Evolutionary conservation across 2,329 filamentous ascomycete species (phyloP).

Genomic region (Zymoseptoria crescenta): DNA sequence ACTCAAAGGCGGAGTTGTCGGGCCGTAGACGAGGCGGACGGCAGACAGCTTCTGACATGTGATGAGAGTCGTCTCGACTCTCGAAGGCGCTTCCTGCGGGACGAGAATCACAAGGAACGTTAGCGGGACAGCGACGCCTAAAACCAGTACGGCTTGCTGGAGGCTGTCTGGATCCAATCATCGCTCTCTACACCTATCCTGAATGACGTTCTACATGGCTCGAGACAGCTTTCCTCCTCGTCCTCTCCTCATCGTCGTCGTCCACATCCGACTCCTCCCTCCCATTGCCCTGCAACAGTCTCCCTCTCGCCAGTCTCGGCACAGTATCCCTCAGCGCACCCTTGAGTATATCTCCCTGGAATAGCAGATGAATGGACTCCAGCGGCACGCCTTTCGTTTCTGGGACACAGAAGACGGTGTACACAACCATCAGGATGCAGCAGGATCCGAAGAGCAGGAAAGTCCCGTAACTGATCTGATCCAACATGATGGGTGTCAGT

Average conservation of each 20-base stretch:
- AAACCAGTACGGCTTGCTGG: no score
- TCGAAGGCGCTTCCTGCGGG: no score
- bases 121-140: no score
- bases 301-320: slow-evolving; percentile 31
- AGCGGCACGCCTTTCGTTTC: slow-evolving; percentile 39
- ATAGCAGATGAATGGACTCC: slow-evolving; percentile 36
- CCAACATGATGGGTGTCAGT: slow-evolving; percentile 36
- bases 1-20: not conserved
- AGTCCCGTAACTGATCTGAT: slow-evolving; percentile 37
- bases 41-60: not conserved
- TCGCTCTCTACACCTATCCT: not conserved
- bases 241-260: slow-evolving; percentile 23
- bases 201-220: slow-evolving; percentile 9
- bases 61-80: no score
- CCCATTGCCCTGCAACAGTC: slow-evolving; percentile 28
- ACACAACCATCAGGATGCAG: slow-evolving; percentile 38
- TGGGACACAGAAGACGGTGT: slow-evolving; percentile 35
- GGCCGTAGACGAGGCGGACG: not conserved
- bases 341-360: slow-evolving; percentile 36
- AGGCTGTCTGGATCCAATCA: not conserved
- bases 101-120: no score
- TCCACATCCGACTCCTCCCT: slow-evolving; percentile 18
- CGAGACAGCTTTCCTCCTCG: slow-evolving; percentile 7
- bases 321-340: slow-evolving; percentile 34
- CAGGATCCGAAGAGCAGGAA: slow-evolving; percentile 33